phyloP scores from a whole-genome alignment of 164 flowering plant species.

The Stephania japonica region DNA sequence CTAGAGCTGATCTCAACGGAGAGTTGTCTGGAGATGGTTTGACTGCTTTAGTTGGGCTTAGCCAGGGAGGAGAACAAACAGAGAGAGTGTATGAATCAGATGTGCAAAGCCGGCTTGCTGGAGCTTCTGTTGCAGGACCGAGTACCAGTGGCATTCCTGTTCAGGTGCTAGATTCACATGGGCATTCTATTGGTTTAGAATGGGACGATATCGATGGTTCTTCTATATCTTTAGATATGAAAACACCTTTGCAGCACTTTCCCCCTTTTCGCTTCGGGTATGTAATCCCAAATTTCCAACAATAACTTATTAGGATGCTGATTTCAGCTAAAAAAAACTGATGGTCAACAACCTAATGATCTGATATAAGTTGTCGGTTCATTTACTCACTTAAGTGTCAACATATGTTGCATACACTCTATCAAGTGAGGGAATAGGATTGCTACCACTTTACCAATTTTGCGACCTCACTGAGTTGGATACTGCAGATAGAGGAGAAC shows the following conservation, averaged over 20 bases:
- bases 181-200: conserved; percentile 48
- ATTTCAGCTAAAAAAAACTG: not conserved
- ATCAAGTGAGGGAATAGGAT: too few species aligned
- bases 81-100: conserved; percentile 53
- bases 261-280: conserved; percentile 99
- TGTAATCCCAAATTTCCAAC: conserved; percentile 1
- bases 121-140: conserved; percentile 41
- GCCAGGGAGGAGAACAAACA: conserved; percentile 71
- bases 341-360: not conserved
- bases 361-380: too few species aligned
- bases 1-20: conserved; percentile 63
- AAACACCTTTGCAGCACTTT: conserved; percentile 86
- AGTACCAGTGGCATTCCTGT: conserved; percentile 42
- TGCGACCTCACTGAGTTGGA: too few species aligned
- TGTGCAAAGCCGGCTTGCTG: conserved; percentile 37
- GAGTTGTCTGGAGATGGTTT: conserved; percentile 87
- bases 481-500: too few species aligned
- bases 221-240: conserved; percentile 78
- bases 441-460: too few species aligned
- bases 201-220: conserved; percentile 67
- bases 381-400: too few species aligned
- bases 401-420: too few species aligned
- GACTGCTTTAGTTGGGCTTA: conserved; percentile 89
- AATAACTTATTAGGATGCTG: not conserved
- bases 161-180: conserved; percentile 64